phyloP scores from a whole-genome alignment of 495 filamentous ascomycete genomes.

The Wilcoxina mikolae region DNA sequence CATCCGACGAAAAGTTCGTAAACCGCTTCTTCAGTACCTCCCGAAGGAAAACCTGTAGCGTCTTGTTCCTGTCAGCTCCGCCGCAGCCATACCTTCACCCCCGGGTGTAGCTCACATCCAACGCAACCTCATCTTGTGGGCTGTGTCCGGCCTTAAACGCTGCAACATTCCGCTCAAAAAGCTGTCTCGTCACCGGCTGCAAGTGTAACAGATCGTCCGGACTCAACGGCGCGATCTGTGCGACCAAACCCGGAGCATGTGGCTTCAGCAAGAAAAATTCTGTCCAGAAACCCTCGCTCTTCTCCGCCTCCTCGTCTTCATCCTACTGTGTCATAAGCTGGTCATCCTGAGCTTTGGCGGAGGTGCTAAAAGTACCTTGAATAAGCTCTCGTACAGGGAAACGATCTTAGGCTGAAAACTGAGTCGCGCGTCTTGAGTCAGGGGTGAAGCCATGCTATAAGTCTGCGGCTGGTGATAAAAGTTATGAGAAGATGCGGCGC shows the following conservation, averaged over 20 bases:
- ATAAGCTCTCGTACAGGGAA: conserved; percentile 70
- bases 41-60: conserved; percentile 74
- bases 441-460: conserved; percentile 56
- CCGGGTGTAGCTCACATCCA: conserved; percentile 55
- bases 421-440: conserved; percentile 84
- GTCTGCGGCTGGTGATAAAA: no score
- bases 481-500: no score
- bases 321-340: conserved; percentile 1
- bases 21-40: conserved; percentile 74
- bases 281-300: conserved; percentile 83
- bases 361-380: conserved; percentile 68
- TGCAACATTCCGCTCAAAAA: conserved; percentile 59
- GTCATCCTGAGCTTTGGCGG: background rate
- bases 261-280: conserved; percentile 86
- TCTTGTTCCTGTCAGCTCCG: conserved; percentile 38
- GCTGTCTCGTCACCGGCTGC: conserved; percentile 59
- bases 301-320: conserved; percentile 39
- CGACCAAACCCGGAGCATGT: conserved; percentile 49
- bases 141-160: conserved; percentile 48
- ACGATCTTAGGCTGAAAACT: conserved; percentile 93
- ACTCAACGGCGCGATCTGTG: conserved; percentile 49
- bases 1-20: conserved; percentile 88
- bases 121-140: conserved; percentile 59
- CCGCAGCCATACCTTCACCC: background rate
- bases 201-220: conserved; percentile 61